These are phyloP conservation scores for Macroventuria anomochaeta DNA, from an alignment of 2,329 filamentous ascomycete genomes.

Conservation along the genomic window DNA sequence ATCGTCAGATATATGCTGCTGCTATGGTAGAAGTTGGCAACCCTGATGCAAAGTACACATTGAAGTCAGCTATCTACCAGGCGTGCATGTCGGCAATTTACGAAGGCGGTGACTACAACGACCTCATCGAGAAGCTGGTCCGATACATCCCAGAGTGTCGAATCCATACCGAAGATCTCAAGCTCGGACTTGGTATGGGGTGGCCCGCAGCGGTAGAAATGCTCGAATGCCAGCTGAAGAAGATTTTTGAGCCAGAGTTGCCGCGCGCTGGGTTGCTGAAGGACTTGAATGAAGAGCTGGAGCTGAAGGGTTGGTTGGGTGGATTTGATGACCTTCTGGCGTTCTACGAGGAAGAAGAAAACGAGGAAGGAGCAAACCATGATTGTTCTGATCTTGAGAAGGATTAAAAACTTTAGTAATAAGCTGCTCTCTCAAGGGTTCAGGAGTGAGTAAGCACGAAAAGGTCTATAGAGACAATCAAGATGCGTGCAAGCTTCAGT, in stretches of 20 bases:
- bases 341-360: neutral
- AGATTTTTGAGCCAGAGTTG: slow-evolving; percentile 5
- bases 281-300: too few relatives aligned
- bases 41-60: slow-evolving; percentile 16
- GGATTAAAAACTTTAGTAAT: too few relatives aligned
- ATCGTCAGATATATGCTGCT: slow-evolving; percentile 18
- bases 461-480: too few relatives aligned
- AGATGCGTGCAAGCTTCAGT: too few relatives aligned
- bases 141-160: neutral
- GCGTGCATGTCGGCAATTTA: neutral
- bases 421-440: too few relatives aligned
- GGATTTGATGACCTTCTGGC: neutral
- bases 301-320: neutral
- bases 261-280: too few relatives aligned
- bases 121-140: neutral
- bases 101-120: neutral
- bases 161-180: slow-evolving; percentile 2
- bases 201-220: slow-evolving; percentile 6
- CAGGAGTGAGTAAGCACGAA: too few relatives aligned
- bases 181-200: neutral
- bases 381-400: too few relatives aligned
- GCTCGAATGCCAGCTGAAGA: slow-evolving; percentile 1
- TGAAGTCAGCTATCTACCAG: neutral
- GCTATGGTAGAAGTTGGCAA: slow-evolving; percentile 13
- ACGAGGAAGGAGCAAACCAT: too few relatives aligned